A percentile compares a stretch with the other conserved stretches of the same genome.
Conservation (phyloP, 768 basidiomycete species). For the Mycena venus region DNA sequence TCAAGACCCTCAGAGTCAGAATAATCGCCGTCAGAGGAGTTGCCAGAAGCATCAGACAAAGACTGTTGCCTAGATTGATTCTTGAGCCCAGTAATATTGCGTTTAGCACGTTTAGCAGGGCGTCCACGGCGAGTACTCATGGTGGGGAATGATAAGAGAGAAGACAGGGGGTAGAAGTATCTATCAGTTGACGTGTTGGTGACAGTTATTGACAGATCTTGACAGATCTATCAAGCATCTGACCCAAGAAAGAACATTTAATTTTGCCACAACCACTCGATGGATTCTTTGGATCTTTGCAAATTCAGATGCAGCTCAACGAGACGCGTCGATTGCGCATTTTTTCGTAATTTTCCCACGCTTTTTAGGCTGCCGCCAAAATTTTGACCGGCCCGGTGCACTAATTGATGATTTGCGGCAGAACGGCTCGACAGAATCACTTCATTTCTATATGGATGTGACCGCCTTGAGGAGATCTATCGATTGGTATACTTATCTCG, state of each 20-base stretch:
- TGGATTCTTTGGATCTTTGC: too few relatives aligned
- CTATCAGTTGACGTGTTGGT: neutral
- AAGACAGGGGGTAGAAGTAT: neutral
- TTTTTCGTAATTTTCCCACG: too few relatives aligned
- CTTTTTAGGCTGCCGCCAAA: neutral
- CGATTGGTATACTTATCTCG: too few relatives aligned
- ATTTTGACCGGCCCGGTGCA: neutral
- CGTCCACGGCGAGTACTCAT: neutral
- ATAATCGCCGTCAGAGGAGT: neutral
- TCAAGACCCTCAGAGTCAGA: conserved; percentile 7
- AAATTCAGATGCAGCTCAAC: too few relatives aligned
- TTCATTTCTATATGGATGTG: neutral
- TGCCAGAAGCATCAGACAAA: neutral
- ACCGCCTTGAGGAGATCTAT: too few relatives aligned
- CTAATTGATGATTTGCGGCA: neutral
- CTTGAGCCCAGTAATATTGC: neutral
- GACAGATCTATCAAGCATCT: too few relatives aligned
- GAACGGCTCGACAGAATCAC: neutral
- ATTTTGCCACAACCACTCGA: too few relatives aligned
- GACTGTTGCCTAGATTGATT: neutral
- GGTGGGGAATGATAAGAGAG: neutral
- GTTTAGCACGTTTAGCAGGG: neutral
- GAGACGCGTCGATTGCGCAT: too few relatives aligned
- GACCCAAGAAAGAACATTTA: too few relatives aligned
- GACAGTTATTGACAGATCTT: too few relatives aligned